phyloP scores from a whole-genome alignment of 106 monocot genomes.

The Platanthera zijinensis region DNA sequence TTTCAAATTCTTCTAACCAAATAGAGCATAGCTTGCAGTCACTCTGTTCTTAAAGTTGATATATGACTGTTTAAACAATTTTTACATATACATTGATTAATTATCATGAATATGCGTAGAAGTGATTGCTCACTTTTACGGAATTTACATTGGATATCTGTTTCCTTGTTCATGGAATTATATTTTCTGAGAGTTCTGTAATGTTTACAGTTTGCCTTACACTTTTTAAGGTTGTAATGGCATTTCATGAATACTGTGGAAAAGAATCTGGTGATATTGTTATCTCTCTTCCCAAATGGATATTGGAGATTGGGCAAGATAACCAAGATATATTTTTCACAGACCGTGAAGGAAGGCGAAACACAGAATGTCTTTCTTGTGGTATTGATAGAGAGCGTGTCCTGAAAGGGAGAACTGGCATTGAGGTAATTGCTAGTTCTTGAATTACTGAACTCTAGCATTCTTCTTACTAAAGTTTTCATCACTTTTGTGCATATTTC shows the following conservation, averaged over 20 bases:
- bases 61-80: background rate
- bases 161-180: background rate
- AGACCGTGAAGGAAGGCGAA: slow-evolving; percentile 92
- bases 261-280: slow-evolving; percentile 52
- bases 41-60: background rate
- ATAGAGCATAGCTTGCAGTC: background rate
- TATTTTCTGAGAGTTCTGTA: background rate
- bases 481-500: background rate
- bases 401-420: slow-evolving; percentile 75
- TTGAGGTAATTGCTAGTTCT: slow-evolving; percentile 52
- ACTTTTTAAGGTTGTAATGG: slow-evolving; percentile 61
- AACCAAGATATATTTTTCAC: slow-evolving; percentile 98
- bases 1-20: too few relatives aligned
- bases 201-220: background rate
- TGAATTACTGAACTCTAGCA: background rate
- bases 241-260: slow-evolving; percentile 69
- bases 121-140: background rate
- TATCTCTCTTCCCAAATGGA: slow-evolving; percentile 89
- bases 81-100: background rate
- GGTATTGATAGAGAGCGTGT: slow-evolving; percentile 87
- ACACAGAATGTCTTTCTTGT: slow-evolving; percentile 89
- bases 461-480: background rate
- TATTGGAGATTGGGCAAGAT: slow-evolving; percentile 89
- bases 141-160: background rate
- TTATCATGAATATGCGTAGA: background rate